A percentile compares a stretch with the other conserved stretches of the same genome.
Evolutionary conservation across 2,329 filamentous ascomycete species (phyloP).

Genomic region (Diplodia intermedia): DNA sequence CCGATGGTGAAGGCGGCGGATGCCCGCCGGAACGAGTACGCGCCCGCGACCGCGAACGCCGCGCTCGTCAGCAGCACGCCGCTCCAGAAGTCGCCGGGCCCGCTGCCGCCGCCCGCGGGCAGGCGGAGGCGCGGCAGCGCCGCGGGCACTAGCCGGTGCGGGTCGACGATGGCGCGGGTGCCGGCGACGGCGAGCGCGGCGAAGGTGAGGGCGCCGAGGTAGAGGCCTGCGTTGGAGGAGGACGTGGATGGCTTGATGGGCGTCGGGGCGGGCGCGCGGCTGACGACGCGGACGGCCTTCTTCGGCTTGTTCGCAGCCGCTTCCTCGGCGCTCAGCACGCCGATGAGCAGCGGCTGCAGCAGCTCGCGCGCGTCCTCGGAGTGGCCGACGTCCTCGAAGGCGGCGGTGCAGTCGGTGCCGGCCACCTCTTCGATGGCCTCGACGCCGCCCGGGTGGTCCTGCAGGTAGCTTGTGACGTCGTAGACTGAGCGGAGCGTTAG

Average conservation of each 20-base stretch:
- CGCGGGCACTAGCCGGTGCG: background rate
- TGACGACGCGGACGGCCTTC: conserved; percentile 33
- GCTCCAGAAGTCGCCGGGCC: conserved; percentile 16
- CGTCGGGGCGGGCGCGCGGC: background rate
- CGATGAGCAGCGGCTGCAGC: conserved; percentile 48
- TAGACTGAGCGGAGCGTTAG: conserved; percentile 54
- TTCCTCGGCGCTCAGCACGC: conserved; percentile 40
- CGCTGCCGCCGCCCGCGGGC: background rate
- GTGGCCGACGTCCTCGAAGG: conserved; percentile 55
- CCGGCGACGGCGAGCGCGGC: conserved; percentile 8
- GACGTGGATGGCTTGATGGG: background rate
- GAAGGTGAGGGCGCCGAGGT: background rate
- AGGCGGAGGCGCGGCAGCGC: background rate
- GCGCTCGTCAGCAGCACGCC: conserved; percentile 49
- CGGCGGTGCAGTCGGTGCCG: conserved; percentile 52
- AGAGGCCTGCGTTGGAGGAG: background rate
- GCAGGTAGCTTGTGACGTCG: conserved; percentile 63
- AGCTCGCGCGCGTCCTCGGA: conserved; percentile 56
- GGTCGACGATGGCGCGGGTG: background rate
- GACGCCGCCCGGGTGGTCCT: conserved; percentile 62
- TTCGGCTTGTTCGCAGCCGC: conserved; percentile 31
- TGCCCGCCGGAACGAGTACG: conserved; percentile 33
- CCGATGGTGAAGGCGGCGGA: conserved; percentile 34
- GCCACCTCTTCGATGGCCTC: conserved; percentile 52
- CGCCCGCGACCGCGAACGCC: conserved; percentile 32